Conservation (phyloP, 2,329 filamentous ascomycete species). For the Arthrobotrys megalospora region DNA sequence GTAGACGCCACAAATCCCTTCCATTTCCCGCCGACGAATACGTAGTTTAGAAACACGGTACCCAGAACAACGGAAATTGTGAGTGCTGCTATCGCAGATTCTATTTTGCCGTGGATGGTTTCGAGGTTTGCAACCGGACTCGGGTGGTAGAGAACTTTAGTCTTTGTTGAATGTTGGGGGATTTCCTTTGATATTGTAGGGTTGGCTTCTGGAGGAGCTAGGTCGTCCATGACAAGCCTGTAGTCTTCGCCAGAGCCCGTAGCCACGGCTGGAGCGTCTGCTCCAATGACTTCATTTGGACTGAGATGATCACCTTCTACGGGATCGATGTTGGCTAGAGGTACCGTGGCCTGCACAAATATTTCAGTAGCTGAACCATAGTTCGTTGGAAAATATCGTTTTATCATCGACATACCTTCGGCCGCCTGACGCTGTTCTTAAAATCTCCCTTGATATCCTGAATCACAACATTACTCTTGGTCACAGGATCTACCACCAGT, state of each 20-base stretch:
- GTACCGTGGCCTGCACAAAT: constrained; percentile 42
- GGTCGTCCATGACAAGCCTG: constrained; percentile 53
- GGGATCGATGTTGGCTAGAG: constrained; percentile 54
- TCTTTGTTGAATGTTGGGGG: constrained; percentile 50
- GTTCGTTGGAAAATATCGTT: neutral
- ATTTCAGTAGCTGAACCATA: neutral
- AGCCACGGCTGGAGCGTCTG: constrained; percentile 49
- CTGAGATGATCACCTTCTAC: constrained; percentile 30
- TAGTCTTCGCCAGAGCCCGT: constrained; percentile 52
- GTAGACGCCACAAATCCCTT: constrained; percentile 56
- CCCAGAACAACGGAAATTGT: constrained; percentile 51
- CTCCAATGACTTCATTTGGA: constrained; percentile 55
- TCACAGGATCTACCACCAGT: constrained; percentile 58
- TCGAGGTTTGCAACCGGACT: constrained; percentile 37
- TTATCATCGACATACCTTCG: constrained; percentile 23
- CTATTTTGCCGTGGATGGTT: constrained; percentile 40
- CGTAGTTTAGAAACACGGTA: constrained; percentile 49
- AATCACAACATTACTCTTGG: constrained; percentile 60
- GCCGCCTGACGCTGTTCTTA: constrained; percentile 48
- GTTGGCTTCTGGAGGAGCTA: constrained; percentile 59
- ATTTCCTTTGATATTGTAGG: constrained; percentile 57
- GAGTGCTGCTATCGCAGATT: constrained; percentile 50
- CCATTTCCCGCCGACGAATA: constrained; percentile 57
- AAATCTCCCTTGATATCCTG: constrained; percentile 59
- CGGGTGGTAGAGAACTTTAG: constrained; percentile 52